These are phyloP conservation scores for Vanderwaltozyma yarrowii DNA, from an alignment of 805 yeast species.

Conservation along the genomic window DNA sequence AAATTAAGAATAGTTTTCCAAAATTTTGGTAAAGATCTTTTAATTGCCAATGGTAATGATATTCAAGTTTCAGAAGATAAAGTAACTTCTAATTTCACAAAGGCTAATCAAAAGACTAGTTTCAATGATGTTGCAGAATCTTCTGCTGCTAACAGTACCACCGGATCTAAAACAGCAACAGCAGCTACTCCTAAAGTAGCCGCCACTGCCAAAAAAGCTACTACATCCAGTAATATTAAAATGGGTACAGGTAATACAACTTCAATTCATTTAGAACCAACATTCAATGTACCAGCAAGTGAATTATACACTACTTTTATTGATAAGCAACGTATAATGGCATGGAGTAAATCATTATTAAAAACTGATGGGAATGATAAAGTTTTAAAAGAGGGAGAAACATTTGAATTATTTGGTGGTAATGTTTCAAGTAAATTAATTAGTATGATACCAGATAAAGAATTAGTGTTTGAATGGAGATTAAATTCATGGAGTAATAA, in stretches of 20 bases:
- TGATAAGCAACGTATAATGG: slow-evolving; percentile 69
- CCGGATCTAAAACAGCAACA: no score
- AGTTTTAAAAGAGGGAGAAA: slow-evolving; percentile 41
- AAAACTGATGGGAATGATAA: slow-evolving; percentile 43
- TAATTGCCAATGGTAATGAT: slow-evolving; percentile 67
- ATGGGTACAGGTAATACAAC: slow-evolving; percentile 49
- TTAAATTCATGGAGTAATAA: slow-evolving; percentile 81
- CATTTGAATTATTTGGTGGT: slow-evolving; percentile 74
- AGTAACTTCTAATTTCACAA: slow-evolving; percentile 47
- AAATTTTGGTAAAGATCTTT: slow-evolving; percentile 69
- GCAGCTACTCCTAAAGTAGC: slow-evolving; percentile 7
- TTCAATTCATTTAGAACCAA: slow-evolving; percentile 62
- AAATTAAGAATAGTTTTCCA: slow-evolving; percentile 49
- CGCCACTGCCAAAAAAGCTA: slow-evolving; percentile 4
- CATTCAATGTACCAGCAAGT: slow-evolving; percentile 80
- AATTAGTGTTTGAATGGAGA: slow-evolving; percentile 75
- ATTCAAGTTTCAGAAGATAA: slow-evolving; percentile 73
- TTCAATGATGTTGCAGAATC: slow-evolving; percentile 8
- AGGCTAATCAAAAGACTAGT: slow-evolving; percentile 35
- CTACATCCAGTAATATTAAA: not conserved
- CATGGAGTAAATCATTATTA: slow-evolving; percentile 72
- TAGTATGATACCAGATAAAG: slow-evolving; percentile 41
- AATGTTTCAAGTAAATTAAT: slow-evolving; percentile 64
- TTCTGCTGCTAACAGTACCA: slow-evolving; percentile 2
- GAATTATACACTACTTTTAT: slow-evolving; percentile 71